phyloP scores from a whole-genome alignment of 2,329 filamentous ascomycete genomes.

The Didymella exigua region DNA sequence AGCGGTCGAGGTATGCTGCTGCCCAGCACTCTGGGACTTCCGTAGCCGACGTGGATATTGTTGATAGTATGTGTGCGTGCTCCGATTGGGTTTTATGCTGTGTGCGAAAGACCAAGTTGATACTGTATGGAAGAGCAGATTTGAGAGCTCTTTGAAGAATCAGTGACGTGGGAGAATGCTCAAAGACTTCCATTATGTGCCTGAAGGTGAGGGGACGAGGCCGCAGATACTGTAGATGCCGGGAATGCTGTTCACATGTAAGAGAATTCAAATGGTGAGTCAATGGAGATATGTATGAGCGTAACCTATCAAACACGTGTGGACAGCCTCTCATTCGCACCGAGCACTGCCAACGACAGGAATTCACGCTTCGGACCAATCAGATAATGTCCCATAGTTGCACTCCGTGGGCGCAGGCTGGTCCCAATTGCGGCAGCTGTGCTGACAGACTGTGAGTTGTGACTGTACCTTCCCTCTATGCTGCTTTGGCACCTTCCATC shows the following conservation, averaged over 20 bases:
- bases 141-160: slow-evolving; percentile 56
- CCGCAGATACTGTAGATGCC: neutral
- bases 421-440: slow-evolving; percentile 3
- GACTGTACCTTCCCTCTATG: neutral
- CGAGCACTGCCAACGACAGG: neutral
- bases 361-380: slow-evolving; percentile 7
- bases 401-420: neutral
- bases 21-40: slow-evolving; percentile 54
- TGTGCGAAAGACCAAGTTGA: slow-evolving; percentile 67
- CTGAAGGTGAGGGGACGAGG: too few species aligned
- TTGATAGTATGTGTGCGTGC: slow-evolving; percentile 44
- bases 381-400: neutral
- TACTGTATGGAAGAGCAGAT: slow-evolving; percentile 61
- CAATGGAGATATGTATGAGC: neutral
- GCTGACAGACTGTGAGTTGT: neutral
- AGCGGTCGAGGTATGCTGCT: slow-evolving; percentile 66
- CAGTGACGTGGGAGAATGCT: slow-evolving; percentile 53
- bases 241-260: neutral
- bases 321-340: neutral
- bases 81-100: slow-evolving; percentile 59
- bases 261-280: neutral
- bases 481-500: neutral
- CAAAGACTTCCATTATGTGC: slow-evolving; percentile 12
- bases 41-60: slow-evolving; percentile 41
- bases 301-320: neutral